These are phyloP conservation scores for Tilletiopsis washingtonensis DNA, from an alignment of 1,284 basidiomycete genomes.

Conservation along the genomic window DNA sequence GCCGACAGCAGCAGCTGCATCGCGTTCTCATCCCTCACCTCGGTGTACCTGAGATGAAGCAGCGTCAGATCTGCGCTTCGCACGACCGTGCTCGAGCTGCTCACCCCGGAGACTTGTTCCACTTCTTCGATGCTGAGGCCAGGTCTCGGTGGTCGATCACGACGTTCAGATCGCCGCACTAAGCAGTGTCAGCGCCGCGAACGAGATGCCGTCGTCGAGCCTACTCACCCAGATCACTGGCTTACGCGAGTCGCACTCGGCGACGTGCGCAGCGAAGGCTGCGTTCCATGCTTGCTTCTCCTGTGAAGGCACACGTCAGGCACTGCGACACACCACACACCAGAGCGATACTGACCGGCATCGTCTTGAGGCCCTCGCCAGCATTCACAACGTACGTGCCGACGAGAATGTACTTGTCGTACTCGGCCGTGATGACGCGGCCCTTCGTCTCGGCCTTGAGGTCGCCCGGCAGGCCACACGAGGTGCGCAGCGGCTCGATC, in stretches of 20 bases:
- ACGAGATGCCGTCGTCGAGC: too few relatives aligned
- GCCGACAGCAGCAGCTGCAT: too few relatives aligned
- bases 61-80: not conserved
- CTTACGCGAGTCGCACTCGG: conserved; percentile 64
- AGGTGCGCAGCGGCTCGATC: conserved; percentile 55
- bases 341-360: too few relatives aligned
- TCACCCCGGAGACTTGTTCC: conserved; percentile 49
- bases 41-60: not conserved
- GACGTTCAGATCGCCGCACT: conserved; percentile 81
- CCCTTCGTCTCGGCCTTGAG: conserved; percentile 12
- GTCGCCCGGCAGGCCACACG: not conserved
- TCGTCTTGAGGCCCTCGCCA: conserved; percentile 62
- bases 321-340: not conserved
- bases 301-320: not conserved
- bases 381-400: conserved; percentile 85
- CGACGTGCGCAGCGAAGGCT: conserved; percentile 57
- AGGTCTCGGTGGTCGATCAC: conserved; percentile 53
- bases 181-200: too few relatives aligned
- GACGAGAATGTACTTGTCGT: conserved; percentile 62
- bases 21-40: too few relatives aligned
- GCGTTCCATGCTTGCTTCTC: conserved; percentile 34
- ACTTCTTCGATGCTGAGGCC: conserved; percentile 48
- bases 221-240: conserved; percentile 83
- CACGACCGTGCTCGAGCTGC: conserved; percentile 6
- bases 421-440: conserved; percentile 63